Evolutionary conservation across 176 grass and related monocot genomes (phyloP).

Genomic region (Cymbopogon citratus): DNA sequence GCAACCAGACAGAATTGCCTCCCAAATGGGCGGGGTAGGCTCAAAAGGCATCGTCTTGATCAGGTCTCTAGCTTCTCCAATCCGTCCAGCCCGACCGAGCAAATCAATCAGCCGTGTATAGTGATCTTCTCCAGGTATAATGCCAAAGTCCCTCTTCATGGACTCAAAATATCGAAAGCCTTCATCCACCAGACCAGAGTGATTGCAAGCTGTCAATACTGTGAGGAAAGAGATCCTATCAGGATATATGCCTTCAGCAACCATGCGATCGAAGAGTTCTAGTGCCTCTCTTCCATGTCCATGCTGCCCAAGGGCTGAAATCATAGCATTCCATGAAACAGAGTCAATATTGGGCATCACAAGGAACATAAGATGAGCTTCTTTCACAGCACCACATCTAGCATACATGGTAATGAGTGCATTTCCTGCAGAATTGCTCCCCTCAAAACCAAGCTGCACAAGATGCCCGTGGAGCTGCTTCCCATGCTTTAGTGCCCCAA

Average conservation of each 20-base stretch:
- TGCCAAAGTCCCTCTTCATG: conserved; percentile 69
- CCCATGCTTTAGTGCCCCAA: conserved; percentile 54
- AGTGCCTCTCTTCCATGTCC: conserved; percentile 68
- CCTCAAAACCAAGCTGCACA: conserved; percentile 57
- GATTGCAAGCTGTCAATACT: conserved; percentile 76
- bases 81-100: conserved; percentile 61
- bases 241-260: conserved; percentile 45
- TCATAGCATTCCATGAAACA: conserved; percentile 93
- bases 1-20: conserved; percentile 66
- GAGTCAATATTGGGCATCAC: conserved; percentile 67
- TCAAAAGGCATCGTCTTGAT: conserved; percentile 74
- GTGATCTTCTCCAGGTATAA: conserved; percentile 78
- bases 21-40: conserved; percentile 67
- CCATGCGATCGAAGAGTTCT: conserved; percentile 70
- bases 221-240: conserved; percentile 77
- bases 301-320: conserved; percentile 78
- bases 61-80: conserved; percentile 61
- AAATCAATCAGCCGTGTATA: conserved; percentile 80
- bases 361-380: conserved; percentile 54
- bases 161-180: conserved; percentile 79
- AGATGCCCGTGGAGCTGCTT: conserved; percentile 75
- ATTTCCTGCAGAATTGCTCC: conserved; percentile 77
- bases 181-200: conserved; percentile 72
- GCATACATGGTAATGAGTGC: conserved; percentile 89
- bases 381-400: conserved; percentile 68